Evolutionary conservation across 352 stramenopile genomes (phyloP).

Genomic region (Globisporangium carolinianum): DNA sequence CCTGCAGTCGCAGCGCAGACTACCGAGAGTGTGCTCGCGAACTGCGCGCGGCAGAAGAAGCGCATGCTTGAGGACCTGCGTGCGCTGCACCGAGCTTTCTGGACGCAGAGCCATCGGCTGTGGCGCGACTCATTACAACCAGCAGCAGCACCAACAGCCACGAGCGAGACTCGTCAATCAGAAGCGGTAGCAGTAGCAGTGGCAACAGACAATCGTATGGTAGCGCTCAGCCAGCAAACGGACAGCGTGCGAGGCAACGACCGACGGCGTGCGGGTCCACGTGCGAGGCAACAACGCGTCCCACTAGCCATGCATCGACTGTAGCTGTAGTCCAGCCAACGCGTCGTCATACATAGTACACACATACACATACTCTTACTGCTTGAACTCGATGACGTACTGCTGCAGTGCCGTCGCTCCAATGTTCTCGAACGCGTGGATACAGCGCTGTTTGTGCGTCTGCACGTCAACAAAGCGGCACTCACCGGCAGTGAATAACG

Average conservation of each 20-base stretch:
- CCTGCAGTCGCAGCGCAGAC: not conserved
- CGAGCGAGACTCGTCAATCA: no score
- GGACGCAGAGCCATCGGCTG: constrained; percentile 12
- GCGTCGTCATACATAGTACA: not conserved
- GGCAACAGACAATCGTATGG: no score
- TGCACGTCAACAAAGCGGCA: constrained; percentile 29
- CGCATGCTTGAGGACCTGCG: constrained; percentile 24
- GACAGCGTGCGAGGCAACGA: not conserved
- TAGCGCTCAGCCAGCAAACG: no score
- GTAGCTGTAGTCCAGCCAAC: not conserved
- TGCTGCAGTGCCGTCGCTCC: constrained; percentile 17
- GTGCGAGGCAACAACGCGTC: no score
- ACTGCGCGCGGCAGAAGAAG: constrained; percentile 24
- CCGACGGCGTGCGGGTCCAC: not conserved
- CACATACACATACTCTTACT: not conserved
- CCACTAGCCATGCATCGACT: not conserved
- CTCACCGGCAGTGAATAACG: constrained; percentile 19
- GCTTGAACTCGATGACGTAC: constrained; percentile 35
- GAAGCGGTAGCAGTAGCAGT: no score
- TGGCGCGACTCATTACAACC: not conserved
- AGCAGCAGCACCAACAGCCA: not conserved
- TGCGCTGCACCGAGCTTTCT: constrained; percentile 26
- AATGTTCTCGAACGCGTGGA: constrained; percentile 34
- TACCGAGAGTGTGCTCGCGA: constrained; percentile 22
- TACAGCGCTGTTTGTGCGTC: constrained; percentile 4